phyloP scores from a whole-genome alignment of 495 filamentous ascomycete species.

The Chlorociboria aeruginascens region DNA sequence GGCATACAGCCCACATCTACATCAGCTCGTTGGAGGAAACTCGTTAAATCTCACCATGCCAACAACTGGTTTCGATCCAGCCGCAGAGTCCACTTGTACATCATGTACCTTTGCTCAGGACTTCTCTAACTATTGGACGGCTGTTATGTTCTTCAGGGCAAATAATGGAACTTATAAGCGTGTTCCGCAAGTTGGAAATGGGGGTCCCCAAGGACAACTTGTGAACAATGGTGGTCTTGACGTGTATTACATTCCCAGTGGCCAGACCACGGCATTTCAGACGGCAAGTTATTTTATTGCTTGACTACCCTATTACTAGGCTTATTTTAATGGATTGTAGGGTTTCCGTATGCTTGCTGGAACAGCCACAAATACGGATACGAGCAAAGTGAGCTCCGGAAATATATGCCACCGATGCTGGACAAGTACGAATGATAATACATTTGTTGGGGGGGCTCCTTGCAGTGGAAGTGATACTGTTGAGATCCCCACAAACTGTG shows the following conservation, averaged over 20 bases:
- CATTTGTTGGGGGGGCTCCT: conserved; percentile 32
- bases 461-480: conserved; percentile 39
- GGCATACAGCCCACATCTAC: conserved; percentile 37
- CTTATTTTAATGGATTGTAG: conserved; percentile 31
- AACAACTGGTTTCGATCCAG: conserved; percentile 34
- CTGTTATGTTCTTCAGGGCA: conserved; percentile 54
- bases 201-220: conserved; percentile 43
- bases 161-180: conserved; percentile 61
- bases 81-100: conserved; percentile 51
- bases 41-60: conserved; percentile 62
- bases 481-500: conserved; percentile 42
- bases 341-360: conserved; percentile 59
- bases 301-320: conserved; percentile 18
- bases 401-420: conserved; percentile 46
- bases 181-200: conserved; percentile 52
- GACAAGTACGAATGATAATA: conserved; percentile 29
- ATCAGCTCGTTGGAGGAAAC: conserved; percentile 45
- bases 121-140: conserved; percentile 43
- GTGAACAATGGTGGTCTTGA: conserved; percentile 55
- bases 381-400: conserved; percentile 32
- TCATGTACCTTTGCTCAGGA: conserved; percentile 47
- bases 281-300: conserved; percentile 31
- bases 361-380: conserved; percentile 33
- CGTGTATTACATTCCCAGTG: conserved; percentile 29
- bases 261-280: conserved; percentile 38